These are phyloP conservation scores for Atkinsonella hypoxylon DNA, from an alignment of 2,329 filamentous ascomycete genomes.

Conservation along the genomic window DNA sequence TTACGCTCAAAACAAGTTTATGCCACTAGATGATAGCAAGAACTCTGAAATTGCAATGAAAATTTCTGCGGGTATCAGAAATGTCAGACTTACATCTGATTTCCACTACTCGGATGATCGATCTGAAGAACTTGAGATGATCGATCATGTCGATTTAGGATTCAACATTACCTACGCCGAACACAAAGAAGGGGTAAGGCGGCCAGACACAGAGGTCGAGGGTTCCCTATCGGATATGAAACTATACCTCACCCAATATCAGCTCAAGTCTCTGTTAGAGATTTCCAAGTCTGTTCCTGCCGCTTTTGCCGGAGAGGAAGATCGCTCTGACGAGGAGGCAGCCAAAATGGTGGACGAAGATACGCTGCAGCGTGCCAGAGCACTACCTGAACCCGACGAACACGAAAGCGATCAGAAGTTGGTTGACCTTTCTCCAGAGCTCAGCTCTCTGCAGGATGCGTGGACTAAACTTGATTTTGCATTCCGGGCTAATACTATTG, in stretches of 20 bases:
- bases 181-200: conserved; percentile 61
- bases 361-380: conserved; percentile 37
- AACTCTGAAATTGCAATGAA: conserved; percentile 72
- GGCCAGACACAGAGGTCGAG: conserved; percentile 85
- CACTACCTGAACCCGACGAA: conserved; percentile 19
- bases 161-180: conserved; percentile 90
- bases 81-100: conserved; percentile 80
- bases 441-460: conserved; percentile 53
- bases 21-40: conserved; percentile 66
- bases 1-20: conserved; percentile 89
- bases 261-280: conserved; percentile 80
- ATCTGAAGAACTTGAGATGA: conserved; percentile 84
- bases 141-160: conserved; percentile 89
- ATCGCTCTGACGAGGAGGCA: conserved; percentile 62
- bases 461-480: conserved; percentile 93
- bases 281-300: conserved; percentile 78
- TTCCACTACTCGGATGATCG: conserved; percentile 65
- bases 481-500: conserved; percentile 80
- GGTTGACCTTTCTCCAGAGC: conserved; percentile 54
- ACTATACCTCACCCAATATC: conserved; percentile 75
- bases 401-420: conserved; percentile 26
- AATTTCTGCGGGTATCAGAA: conserved; percentile 79
- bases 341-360: conserved; percentile 58
- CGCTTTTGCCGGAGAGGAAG: conserved; percentile 59
- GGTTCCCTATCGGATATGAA: conserved; percentile 91